A percentile compares a stretch with the other conserved stretches of the same genome.
Evolutionary conservation across 257 asterid species (phyloP).

Genomic region (Nicotiana sylvestris): DNA sequence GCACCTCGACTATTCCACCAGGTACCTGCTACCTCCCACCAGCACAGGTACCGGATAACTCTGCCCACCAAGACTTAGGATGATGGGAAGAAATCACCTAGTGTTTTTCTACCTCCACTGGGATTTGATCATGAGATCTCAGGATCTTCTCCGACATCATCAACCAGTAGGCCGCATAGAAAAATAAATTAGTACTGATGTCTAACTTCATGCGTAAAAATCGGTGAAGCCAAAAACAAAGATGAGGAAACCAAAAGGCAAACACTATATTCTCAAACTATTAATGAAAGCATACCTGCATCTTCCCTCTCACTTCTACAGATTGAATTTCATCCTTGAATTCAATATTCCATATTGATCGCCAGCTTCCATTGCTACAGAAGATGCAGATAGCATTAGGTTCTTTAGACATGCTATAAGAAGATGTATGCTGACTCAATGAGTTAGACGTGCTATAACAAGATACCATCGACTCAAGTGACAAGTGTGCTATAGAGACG

Average conservation of each 20-base stretch:
- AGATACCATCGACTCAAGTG: background rate
- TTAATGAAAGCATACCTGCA: conserved; percentile 51
- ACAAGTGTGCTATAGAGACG: background rate
- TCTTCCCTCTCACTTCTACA: conserved; percentile 73
- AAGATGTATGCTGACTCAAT: background rate
- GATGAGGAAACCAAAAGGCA: conserved; percentile 1
- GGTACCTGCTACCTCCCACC: too few species aligned
- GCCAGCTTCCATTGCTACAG: conserved; percentile 93
- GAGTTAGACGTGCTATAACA: background rate
- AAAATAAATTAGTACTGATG: background rate
- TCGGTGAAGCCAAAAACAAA: background rate
- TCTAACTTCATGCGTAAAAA: background rate
- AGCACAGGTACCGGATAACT: too few species aligned
- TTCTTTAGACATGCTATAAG: background rate
- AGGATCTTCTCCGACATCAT: too few species aligned
- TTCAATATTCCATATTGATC: conserved; percentile 68
- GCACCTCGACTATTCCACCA: too few species aligned
- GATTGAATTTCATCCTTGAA: conserved; percentile 73
- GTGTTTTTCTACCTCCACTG: too few species aligned
- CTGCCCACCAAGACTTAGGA: too few species aligned
- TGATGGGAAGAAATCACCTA: too few species aligned
- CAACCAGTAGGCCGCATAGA: too few species aligned
- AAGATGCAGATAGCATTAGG: conserved; percentile 21
- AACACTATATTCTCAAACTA: background rate
- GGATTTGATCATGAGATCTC: too few species aligned